phyloP scores from a whole-genome alignment of 495 filamentous ascomycete species.

The Lasiosphaeris hirsuta region DNA sequence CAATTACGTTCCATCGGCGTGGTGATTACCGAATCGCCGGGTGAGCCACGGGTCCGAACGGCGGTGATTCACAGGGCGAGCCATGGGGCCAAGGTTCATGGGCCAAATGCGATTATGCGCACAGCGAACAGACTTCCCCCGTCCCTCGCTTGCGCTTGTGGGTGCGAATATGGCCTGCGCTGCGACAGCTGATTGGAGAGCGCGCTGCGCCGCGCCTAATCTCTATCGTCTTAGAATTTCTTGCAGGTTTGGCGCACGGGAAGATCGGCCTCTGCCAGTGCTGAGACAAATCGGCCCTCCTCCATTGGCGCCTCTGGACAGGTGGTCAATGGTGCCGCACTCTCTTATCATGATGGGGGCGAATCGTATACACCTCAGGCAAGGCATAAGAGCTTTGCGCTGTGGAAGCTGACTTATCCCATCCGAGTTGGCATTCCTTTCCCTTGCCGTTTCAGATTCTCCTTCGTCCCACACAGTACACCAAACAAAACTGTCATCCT shows the following conservation, averaged over 20 bases:
- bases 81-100: neutral
- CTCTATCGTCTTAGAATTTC: neutral
- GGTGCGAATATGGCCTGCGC: neutral
- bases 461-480: too few species aligned
- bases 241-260: neutral
- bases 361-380: too few species aligned
- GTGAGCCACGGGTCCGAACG: neutral
- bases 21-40: conserved; percentile 10
- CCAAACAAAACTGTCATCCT: too few species aligned
- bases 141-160: neutral
- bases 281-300: neutral
- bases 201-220: neutral
- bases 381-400: too few species aligned
- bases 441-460: too few species aligned
- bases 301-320: neutral
- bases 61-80: neutral
- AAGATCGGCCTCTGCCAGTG: neutral
- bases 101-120: neutral
- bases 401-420: too few species aligned
- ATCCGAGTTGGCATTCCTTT: too few species aligned
- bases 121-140: conserved; percentile 14
- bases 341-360: too few species aligned
- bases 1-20: conserved; percentile 10
- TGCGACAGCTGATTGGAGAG: neutral
- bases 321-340: too few species aligned